Evolutionary conservation across 164 flowering plant species (phyloP).

Genomic region (Nelumbo lutea): DNA sequence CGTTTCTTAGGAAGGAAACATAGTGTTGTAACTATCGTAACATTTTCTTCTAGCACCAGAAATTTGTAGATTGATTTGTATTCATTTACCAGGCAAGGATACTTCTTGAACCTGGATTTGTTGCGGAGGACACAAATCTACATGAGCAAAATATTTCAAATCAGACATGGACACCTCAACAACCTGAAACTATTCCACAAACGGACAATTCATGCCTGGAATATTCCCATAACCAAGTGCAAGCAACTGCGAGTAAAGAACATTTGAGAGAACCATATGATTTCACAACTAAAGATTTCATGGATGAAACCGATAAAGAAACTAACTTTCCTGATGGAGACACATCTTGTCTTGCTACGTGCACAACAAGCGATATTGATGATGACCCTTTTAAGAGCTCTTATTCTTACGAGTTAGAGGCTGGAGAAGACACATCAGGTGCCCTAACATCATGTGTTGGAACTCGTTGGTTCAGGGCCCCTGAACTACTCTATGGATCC

Average conservation of each 20-base stretch:
- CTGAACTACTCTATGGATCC: constrained; percentile 87
- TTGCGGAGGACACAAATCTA: constrained; percentile 17
- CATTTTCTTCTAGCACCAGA: not conserved
- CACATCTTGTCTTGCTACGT: constrained; percentile 70
- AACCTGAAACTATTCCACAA: constrained; percentile 22
- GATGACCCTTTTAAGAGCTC: constrained; percentile 54
- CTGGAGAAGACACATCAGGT: constrained; percentile 35
- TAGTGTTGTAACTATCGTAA: not conserved
- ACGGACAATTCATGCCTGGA: constrained; percentile 17
- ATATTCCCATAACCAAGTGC: constrained; percentile 27
- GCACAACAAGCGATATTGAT: constrained; percentile 61
- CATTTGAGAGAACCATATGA: constrained; percentile 28
- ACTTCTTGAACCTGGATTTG: constrained; percentile 47
- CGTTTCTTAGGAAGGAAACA: not conserved
- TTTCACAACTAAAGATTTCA: constrained; percentile 22
- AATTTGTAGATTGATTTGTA: constrained; percentile 12
- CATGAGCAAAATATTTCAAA: constrained; percentile 19
- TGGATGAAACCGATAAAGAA: constrained; percentile 48
- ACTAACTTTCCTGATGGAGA: constrained; percentile 47
- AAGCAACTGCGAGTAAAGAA: constrained; percentile 23
- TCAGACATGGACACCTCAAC: constrained; percentile 15
- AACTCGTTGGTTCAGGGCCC: constrained; percentile 92
- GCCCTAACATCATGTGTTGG: constrained; percentile 85
- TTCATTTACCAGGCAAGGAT: constrained; percentile 65
- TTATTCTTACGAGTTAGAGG: constrained; percentile 42